Evolutionary conservation across 148 eudicot species (phyloP).

Genomic region (Amaranthus cruentus): DNA sequence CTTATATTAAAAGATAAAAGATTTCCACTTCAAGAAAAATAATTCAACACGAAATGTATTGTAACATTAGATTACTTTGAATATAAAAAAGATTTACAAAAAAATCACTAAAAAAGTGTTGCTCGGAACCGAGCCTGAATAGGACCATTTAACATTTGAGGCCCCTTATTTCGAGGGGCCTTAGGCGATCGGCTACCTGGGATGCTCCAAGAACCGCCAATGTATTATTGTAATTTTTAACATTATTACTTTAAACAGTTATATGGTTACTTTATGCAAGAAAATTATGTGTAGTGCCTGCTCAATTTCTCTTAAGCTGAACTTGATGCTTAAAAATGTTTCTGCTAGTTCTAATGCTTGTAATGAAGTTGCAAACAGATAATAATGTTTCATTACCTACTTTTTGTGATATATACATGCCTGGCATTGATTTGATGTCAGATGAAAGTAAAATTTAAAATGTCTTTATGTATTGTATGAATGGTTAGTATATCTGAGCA

Average conservation of each 20-base stretch:
- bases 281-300: not conserved
- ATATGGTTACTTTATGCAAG: not conserved
- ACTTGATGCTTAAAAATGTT: not conserved
- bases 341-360: not conserved
- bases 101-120: no score
- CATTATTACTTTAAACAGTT: not conserved
- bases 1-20: no score
- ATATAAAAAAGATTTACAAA: no score
- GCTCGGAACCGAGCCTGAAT: no score
- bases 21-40: no score
- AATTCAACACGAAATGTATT: no score
- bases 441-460: not conserved
- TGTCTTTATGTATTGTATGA: not conserved
- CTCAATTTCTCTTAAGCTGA: not conserved
- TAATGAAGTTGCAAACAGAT: not conserved
- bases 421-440: not conserved
- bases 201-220: no score
- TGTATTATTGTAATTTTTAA: not conserved
- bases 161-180: no score
- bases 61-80: no score
- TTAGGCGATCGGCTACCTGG: no score
- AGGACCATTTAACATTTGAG: no score
- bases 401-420: not conserved
- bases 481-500: not conserved
- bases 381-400: not conserved